phyloP scores from a whole-genome alignment of 2,329 filamentous ascomycete species.

The Aspergillus cejpii region DNA sequence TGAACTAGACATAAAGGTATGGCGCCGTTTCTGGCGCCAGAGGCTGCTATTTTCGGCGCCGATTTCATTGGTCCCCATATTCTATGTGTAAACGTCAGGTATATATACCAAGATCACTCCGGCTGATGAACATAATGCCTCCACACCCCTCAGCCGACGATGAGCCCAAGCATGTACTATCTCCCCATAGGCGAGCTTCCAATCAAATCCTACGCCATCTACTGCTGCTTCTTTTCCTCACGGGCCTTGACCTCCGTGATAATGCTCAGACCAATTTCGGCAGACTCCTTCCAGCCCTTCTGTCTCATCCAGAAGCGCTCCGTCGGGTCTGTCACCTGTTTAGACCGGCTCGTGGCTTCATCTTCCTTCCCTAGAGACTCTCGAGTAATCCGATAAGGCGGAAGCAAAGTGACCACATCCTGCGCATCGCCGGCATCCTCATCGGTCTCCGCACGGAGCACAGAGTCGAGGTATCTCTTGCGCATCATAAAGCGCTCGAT shows the following conservation, averaged over 20 bases:
- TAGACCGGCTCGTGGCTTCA: constrained; percentile 35
- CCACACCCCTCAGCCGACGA: background rate
- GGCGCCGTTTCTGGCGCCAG: too few species aligned
- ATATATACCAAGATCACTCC: too few species aligned
- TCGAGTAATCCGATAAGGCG: constrained; percentile 30
- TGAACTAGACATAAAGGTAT: too few species aligned
- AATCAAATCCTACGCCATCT: background rate
- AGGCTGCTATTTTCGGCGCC: too few species aligned
- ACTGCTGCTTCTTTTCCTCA: constrained; percentile 35
- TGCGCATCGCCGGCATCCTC: constrained; percentile 17
- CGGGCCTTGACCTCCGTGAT: constrained; percentile 27
- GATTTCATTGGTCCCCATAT: too few species aligned
- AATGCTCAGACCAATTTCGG: constrained; percentile 36
- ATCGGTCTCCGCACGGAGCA: constrained; percentile 16
- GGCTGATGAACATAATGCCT: too few species aligned
- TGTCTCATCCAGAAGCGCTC: constrained; percentile 43
- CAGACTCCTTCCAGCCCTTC: constrained; percentile 40
- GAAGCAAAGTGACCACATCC: constrained; percentile 5
- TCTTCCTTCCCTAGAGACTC: constrained; percentile 39
- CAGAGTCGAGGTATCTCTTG: constrained; percentile 63
- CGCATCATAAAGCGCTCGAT: constrained; percentile 73
- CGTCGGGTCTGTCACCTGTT: constrained; percentile 27
- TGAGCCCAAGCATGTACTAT: background rate
- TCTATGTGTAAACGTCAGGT: too few species aligned
- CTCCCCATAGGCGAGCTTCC: background rate